phyloP scores from a whole-genome alignment of 805 yeast genomes.

The Starmerella powellii region DNA sequence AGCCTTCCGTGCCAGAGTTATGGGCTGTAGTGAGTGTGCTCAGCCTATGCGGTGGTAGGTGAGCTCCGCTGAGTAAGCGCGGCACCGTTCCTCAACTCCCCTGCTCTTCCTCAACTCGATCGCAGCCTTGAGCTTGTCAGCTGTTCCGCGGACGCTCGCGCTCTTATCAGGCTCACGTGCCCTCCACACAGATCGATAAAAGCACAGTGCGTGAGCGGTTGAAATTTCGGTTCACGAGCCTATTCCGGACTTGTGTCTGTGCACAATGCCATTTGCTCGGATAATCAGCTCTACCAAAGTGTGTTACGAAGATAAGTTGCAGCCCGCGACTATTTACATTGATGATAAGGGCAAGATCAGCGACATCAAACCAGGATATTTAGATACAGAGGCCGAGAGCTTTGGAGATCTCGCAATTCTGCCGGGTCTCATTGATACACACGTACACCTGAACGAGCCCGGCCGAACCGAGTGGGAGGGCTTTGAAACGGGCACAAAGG shows the following conservation, averaged over 20 bases:
- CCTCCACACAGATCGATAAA: no score
- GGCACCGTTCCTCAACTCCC: no score
- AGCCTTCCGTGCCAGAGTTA: background rate
- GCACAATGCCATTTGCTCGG: background rate
- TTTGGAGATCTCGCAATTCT: conserved; percentile 54
- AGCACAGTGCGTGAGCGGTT: no score
- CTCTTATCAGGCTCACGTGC: no score
- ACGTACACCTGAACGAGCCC: conserved; percentile 90
- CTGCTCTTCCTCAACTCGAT: no score
- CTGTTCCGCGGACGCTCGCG: no score
- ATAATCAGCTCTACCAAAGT: conserved; percentile 20
- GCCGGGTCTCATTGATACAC: conserved; percentile 90
- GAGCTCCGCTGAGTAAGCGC: no score
- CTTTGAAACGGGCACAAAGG: conserved; percentile 87
- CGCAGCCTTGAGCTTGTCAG: no score
- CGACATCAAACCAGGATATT: conserved; percentile 29
- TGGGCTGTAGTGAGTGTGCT: background rate
- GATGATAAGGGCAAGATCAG: conserved; percentile 46
- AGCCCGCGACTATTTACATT: conserved; percentile 25
- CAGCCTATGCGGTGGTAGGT: no score
- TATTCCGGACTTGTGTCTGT: no score
- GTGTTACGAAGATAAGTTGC: conserved; percentile 20
- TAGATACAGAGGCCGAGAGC: conserved; percentile 33
- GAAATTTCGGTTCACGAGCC: no score
- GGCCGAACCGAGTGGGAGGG: conserved; percentile 99